These are phyloP conservation scores for Xylaria acuta DNA, from an alignment of 495 filamentous ascomycete genomes.

Conservation along the genomic window DNA sequence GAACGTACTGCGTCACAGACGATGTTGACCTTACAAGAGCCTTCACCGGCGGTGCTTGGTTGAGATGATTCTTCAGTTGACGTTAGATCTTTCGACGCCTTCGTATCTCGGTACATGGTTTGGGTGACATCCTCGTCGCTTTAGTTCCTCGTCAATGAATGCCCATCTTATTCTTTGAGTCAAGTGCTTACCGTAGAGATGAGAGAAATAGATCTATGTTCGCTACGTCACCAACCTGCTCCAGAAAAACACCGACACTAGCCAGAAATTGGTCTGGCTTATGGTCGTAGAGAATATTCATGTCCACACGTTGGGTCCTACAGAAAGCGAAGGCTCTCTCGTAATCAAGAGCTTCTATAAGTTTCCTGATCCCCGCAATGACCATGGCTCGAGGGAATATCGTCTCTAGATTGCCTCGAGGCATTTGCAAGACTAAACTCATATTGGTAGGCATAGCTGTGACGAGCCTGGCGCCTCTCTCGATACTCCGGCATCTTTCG, in stretches of 20 bases:
- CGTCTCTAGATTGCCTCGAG: slow-evolving; percentile 92
- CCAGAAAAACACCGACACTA: slow-evolving; percentile 76
- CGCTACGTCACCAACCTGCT: slow-evolving; percentile 83
- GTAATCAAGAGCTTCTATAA: slow-evolving; percentile 81
- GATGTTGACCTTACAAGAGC: slow-evolving; percentile 74
- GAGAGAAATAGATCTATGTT: slow-evolving; percentile 93
- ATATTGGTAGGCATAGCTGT: slow-evolving; percentile 89
- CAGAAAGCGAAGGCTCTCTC: slow-evolving; percentile 83
- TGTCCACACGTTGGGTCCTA: slow-evolving; percentile 90
- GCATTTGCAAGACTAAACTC: slow-evolving; percentile 86
- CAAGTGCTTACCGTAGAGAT: slow-evolving; percentile 73
- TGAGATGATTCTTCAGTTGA: slow-evolving; percentile 24
- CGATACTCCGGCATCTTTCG: slow-evolving; percentile 90
- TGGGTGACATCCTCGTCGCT: slow-evolving; percentile 94
- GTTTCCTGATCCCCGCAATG: slow-evolving; percentile 80
- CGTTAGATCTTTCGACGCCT: slow-evolving; percentile 41
- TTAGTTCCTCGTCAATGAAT: slow-evolving; percentile 22
- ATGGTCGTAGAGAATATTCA: slow-evolving; percentile 98
- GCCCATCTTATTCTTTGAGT: not conserved
- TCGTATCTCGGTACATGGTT: slow-evolving; percentile 91
- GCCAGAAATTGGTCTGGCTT: slow-evolving; percentile 80
- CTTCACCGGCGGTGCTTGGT: slow-evolving; percentile 23
- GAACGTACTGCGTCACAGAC: slow-evolving; percentile 87
- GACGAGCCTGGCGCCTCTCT: slow-evolving; percentile 84
- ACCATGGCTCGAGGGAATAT: slow-evolving; percentile 94